Percentiles rank a stretch among this genome's conserved stretches.
phyloP scores from a whole-genome alignment of 169 alveolate genomes.

The Theileria orientalis region DNA sequence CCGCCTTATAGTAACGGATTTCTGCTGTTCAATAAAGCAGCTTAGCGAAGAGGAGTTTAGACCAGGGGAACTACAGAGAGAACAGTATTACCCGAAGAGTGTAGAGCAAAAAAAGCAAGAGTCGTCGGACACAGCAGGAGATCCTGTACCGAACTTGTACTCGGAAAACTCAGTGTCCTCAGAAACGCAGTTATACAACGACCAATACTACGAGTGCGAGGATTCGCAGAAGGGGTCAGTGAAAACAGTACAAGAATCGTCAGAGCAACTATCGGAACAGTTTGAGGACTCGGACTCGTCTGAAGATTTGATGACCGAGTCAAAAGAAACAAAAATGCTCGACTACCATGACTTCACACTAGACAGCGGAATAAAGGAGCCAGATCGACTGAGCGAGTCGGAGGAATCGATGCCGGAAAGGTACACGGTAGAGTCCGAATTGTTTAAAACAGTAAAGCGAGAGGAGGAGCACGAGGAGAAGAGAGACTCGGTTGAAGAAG shows the following conservation, averaged over 20 bases:
- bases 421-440: not conserved
- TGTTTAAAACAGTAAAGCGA: too few species aligned
- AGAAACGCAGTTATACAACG: not conserved
- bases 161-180: not conserved
- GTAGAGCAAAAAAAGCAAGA: slow-evolving; percentile 42
- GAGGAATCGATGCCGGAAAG: slow-evolving; percentile 1
- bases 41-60: slow-evolving; percentile 65
- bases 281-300: slow-evolving; percentile 9
- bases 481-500: not conserved
- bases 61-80: slow-evolving; percentile 10
- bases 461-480: slow-evolving; percentile 7
- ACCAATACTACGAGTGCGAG: not conserved
- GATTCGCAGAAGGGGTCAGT: not conserved
- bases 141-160: not conserved
- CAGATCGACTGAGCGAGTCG: not conserved
- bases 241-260: not conserved
- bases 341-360: slow-evolving; percentile 1
- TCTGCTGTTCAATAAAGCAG: slow-evolving; percentile 40
- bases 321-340: slow-evolving; percentile 4
- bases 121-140: not conserved
- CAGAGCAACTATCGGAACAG: not conserved
- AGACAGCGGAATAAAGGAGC: not conserved
- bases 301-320: not conserved
- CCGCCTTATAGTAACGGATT: slow-evolving; percentile 32
- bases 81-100: not conserved